Base-by-base conservation (phyloP, 1,284 basidiomycete species). In the Trametes pubescens region DNA sequence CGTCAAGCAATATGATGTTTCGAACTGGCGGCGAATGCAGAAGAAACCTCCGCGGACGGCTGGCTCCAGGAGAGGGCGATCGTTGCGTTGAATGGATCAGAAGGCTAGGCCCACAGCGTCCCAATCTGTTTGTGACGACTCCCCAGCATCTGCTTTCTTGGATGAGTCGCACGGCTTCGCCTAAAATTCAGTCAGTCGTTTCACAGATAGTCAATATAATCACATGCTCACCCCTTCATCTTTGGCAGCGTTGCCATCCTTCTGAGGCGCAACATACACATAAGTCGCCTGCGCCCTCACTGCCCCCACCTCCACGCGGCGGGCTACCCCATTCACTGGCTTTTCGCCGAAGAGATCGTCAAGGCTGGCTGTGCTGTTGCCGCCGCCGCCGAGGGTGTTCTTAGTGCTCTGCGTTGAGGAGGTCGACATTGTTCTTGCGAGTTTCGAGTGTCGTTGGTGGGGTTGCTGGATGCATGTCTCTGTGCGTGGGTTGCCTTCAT, bases 131-230 rank as follows among this genome's bases (percentile, higher is more conserved):
- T 37, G 11, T 21, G 35, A 7, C 26, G 47, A 32, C 51, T 26
- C 26, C 47, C n/a, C 29, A 32, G 26, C 8, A 9, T 11, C 18
- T 21, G 3, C 14, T 22, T 32, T n/a, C 13, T 44, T 13, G 11
- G 37, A 4, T 1, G 47, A 0, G 26, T 40, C n/a, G 34, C 5
- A 8, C 5, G 21, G 35, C 18, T 44, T 48, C 51, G 29, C 14
- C 57, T 59, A 35, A 6, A 14, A 16, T n/a, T 51, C 26, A 59
- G 57, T 59, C 37, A 59, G 57, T 44, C 34, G 57, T 10, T 18
- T 59, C 21, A 44, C 11, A 29, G 14, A 29, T 1, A 47, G 3
- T n/a, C 3, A 14, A 22, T 1, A 43, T 18, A 37, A 34, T 2
- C 22, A 16, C 7, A 16, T 48, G 7, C 57, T 59, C 49, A 59